These are phyloP conservation scores for Priceomyces melissophilus DNA, from an alignment of 805 yeast species.

Conservation along the genomic window DNA sequence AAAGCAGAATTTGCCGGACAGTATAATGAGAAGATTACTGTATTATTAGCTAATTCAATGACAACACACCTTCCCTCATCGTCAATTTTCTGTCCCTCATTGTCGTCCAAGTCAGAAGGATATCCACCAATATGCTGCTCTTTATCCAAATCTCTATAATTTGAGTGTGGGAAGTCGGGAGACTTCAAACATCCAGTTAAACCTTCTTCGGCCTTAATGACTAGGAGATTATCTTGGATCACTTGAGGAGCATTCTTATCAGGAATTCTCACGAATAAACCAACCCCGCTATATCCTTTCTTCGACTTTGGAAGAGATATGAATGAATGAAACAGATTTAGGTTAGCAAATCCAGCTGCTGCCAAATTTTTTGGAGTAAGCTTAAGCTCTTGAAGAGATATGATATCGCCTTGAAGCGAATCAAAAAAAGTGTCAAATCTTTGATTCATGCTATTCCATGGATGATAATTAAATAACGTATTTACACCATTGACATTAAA, in stretches of 20 bases:
- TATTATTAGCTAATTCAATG: conserved; percentile 62
- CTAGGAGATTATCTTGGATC: conserved; percentile 41
- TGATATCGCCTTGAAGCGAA: conserved; percentile 63
- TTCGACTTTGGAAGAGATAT: conserved; percentile 63
- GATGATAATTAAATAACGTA: conserved; percentile 76
- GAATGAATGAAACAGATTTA: conserved; percentile 59
- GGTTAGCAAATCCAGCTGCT: conserved; percentile 44
- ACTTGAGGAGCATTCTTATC: conserved; percentile 37
- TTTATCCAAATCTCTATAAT: conserved; percentile 17
- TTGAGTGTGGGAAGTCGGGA: conserved; percentile 8
- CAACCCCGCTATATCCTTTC: conserved; percentile 92
- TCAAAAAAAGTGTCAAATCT: conserved; percentile 45
- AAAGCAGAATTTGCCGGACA: conserved; percentile 89
- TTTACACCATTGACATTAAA: conserved; percentile 86
- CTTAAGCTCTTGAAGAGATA: conserved; percentile 88
- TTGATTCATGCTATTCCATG: conserved; percentile 60
- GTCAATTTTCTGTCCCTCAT: conserved; percentile 52
- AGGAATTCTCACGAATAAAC: conserved; percentile 65
- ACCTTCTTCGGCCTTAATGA: conserved; percentile 85
- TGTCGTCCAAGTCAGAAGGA: conserved; percentile 34
- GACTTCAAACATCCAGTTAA: conserved; percentile 61
- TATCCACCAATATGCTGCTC: conserved; percentile 68
- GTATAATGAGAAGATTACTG: conserved; percentile 65
- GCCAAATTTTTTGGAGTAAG: conserved; percentile 30
- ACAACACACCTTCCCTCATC: conserved; percentile 81